phyloP scores from a whole-genome alignment of 345 rosid genomes.

The Anastatica hierochuntica region DNA sequence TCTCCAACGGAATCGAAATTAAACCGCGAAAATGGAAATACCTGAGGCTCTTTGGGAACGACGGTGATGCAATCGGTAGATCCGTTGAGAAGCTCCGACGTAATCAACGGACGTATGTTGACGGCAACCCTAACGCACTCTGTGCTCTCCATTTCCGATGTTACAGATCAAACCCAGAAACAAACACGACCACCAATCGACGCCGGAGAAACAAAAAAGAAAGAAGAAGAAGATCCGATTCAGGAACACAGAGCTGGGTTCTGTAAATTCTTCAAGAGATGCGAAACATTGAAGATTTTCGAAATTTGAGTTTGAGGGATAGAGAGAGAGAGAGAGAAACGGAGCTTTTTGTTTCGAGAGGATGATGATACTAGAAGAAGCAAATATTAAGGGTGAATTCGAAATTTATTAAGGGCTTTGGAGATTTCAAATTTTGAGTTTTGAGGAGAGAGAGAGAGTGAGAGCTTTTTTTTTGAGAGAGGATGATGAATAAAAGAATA shows the following conservation, averaged over 20 bases:
- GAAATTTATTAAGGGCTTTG: too few species aligned
- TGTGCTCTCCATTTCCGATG: slow-evolving; percentile 43
- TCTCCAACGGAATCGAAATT: background rate
- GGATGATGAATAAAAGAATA: too few species aligned
- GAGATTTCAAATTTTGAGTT: slow-evolving; percentile 19
- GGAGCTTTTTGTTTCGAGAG: too few species aligned
- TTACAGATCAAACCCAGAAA: background rate
- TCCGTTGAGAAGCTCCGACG: slow-evolving; percentile 76
- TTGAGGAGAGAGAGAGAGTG: background rate
- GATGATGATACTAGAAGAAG: too few species aligned
- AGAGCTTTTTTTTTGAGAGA: too few species aligned
- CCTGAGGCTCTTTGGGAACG: slow-evolving; percentile 87
- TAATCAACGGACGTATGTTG: slow-evolving; percentile 78
- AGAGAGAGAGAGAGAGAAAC: too few species aligned
- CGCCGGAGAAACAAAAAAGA: background rate
- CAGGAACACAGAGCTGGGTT: too few species aligned
- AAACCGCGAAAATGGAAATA: background rate
- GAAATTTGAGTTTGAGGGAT: too few species aligned
- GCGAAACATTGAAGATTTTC: too few species aligned
- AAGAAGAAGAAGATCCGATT: too few species aligned
- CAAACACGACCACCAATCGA: background rate
- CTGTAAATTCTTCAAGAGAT: background rate
- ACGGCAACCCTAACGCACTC: slow-evolving; percentile 85
- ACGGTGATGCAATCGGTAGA: slow-evolving; percentile 86
- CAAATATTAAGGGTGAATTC: too few species aligned